Evolutionary conservation across 2,329 filamentous ascomycete genomes (phyloP).

Genomic region (Aspergillus pseudoviridinutans): DNA sequence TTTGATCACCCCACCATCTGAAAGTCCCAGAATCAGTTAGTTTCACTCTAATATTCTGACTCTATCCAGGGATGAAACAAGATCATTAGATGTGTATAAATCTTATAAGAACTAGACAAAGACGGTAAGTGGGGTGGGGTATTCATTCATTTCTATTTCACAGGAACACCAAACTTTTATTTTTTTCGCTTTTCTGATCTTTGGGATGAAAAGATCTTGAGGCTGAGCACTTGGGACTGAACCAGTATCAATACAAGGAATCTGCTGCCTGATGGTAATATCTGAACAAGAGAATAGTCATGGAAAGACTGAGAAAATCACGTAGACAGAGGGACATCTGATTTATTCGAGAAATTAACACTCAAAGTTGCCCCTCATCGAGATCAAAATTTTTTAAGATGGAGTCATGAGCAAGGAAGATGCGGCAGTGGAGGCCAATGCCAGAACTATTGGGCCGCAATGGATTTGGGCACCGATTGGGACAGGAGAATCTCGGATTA

Average conservation of each 20-base stretch:
- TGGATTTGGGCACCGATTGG: conserved; percentile 14
- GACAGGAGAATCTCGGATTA: conserved; percentile 5
- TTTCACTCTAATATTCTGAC: not conserved
- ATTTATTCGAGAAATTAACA: not conserved
- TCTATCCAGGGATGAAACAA: not conserved
- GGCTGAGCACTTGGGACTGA: not conserved
- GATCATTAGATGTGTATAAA: not conserved
- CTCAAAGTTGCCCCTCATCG: conserved; percentile 1
- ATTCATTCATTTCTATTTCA: not conserved
- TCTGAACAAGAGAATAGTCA: not conserved
- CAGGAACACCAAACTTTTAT: not conserved
- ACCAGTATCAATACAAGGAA: not conserved
- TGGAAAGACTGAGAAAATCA: not conserved
- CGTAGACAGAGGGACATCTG: not conserved
- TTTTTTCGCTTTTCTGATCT: not conserved
- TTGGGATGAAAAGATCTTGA: not conserved
- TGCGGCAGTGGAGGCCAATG: conserved; percentile 7
- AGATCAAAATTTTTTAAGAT: conserved; percentile 8
- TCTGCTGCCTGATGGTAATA: not conserved
- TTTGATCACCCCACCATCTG: conserved; percentile 7
- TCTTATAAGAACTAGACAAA: not conserved
- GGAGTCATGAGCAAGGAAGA: conserved; percentile 5
- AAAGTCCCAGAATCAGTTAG: not conserved
- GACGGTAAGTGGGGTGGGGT: not conserved
- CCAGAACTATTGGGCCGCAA: conserved; percentile 15